phyloP scores from a whole-genome alignment of 345 rosid species.

The Alliaria petiolata region DNA sequence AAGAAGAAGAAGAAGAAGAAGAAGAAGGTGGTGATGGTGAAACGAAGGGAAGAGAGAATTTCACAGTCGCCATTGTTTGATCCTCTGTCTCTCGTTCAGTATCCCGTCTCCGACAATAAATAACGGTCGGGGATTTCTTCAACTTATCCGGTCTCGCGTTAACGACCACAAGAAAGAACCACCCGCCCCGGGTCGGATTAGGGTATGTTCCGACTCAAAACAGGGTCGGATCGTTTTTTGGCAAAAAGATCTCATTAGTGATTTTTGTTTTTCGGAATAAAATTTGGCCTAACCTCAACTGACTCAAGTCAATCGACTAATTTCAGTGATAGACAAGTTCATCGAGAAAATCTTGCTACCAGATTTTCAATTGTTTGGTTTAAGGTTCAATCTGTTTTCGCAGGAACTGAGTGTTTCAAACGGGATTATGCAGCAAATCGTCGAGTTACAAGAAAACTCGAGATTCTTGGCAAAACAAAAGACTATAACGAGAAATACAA shows the following conservation, averaged over 20 bases:
- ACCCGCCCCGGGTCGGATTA: background rate
- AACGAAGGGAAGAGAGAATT: conserved; percentile 37
- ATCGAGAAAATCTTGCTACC: no score
- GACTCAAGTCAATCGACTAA: no score
- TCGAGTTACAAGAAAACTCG: no score
- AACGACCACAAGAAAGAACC: conserved; percentile 24
- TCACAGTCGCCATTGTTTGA: conserved; percentile 36
- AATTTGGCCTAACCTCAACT: no score
- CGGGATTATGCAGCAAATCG: no score
- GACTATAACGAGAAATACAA: no score
- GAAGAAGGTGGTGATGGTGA: conserved; percentile 18
- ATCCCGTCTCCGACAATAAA: background rate
- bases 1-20: background rate
- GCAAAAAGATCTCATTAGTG: background rate
- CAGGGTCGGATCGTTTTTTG: background rate
- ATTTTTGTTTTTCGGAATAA: no score
- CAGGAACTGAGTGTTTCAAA: no score
- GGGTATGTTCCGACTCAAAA: background rate
- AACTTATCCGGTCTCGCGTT: conserved; percentile 26
- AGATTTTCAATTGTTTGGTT: no score
- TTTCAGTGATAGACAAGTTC: no score
- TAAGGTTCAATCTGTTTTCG: no score
- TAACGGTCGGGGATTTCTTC: conserved; percentile 26
- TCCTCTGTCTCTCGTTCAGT: background rate
- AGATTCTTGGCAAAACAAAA: no score